These are phyloP conservation scores for Geosiphon pyriformis DNA, from an alignment of 192 early-diverging fungal species.

Conservation along the genomic window DNA sequence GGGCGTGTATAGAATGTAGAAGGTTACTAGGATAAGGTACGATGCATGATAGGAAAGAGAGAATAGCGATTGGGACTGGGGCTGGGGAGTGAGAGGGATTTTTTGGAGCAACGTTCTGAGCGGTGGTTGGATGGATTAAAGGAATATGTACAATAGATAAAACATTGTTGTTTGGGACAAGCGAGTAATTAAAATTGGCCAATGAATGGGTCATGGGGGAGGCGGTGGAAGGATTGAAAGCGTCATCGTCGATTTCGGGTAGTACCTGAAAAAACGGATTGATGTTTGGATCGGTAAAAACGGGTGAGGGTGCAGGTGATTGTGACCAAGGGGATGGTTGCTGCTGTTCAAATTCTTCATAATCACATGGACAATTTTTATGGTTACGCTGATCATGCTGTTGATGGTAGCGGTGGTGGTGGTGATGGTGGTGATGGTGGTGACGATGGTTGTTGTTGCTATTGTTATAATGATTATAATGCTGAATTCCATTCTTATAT, in stretches of 20 bases:
- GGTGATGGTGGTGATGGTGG: constrained; percentile 6
- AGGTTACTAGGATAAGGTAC: constrained; percentile 46
- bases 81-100: constrained; percentile 29
- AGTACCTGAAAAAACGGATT: constrained; percentile 50
- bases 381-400: background rate
- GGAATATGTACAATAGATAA: constrained; percentile 52
- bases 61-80: constrained; percentile 46
- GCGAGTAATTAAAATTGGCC: background rate
- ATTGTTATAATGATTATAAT: background rate
- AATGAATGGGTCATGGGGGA: constrained; percentile 24
- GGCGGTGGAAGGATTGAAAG: constrained; percentile 44
- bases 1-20: constrained; percentile 30
- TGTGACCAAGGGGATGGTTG: constrained; percentile 54
- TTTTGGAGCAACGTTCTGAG: constrained; percentile 29
- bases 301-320: constrained; percentile 47
- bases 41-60: constrained; percentile 48
- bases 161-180: constrained; percentile 27
- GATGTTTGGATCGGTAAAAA: constrained; percentile 47
- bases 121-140: constrained; percentile 39
- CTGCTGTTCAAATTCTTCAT: constrained; percentile 51
- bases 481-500: background rate
- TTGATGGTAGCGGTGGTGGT: background rate
- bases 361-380: constrained; percentile 28
- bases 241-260: constrained; percentile 48
- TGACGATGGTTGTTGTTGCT: constrained; percentile 3